Percentiles rank a stretch among this genome's conserved stretches.
phyloP scores from a whole-genome alignment of 768 basidiomycete species.

The Lactarius akahatsu region DNA sequence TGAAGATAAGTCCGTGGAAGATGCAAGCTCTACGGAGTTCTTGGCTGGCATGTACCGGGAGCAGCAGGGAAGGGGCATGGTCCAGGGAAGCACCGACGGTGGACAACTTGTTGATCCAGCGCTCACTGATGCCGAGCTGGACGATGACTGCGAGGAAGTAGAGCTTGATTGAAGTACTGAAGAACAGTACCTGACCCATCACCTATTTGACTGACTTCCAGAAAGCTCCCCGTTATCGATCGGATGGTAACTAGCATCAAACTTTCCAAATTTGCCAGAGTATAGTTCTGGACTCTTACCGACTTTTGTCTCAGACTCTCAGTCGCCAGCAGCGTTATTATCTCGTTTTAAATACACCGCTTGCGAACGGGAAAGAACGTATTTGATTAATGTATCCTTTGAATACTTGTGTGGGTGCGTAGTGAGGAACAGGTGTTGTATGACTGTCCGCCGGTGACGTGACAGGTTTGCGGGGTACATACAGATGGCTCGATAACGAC shows the following conservation, averaged over 20 bases:
- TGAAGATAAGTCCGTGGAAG: constrained; percentile 70
- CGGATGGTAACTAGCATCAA: constrained; percentile 11
- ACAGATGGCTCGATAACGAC: background rate
- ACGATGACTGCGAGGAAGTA: constrained; percentile 36
- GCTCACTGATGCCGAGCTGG: constrained; percentile 35
- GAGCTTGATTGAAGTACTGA: constrained; percentile 11
- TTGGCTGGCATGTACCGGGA: constrained; percentile 66
- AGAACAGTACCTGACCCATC: background rate
- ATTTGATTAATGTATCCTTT: constrained; percentile 11
- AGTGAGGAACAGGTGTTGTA: background rate
- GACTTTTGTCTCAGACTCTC: background rate
- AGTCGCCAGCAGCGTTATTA: background rate
- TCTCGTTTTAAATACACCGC: background rate
- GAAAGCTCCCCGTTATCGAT: constrained; percentile 18
- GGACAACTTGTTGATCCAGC: constrained; percentile 62
- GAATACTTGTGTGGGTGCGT: background rate
- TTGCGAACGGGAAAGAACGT: background rate
- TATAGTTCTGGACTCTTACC: constrained; percentile 10
- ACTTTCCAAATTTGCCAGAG: constrained; percentile 5
- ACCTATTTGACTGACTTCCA: background rate
- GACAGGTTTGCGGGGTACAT: background rate
- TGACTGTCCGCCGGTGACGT: background rate
- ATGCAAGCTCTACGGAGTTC: constrained; percentile 71
- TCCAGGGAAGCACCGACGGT: constrained; percentile 47
- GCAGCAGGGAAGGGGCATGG: constrained; percentile 51